A percentile compares a stretch with the other conserved stretches of the same genome.
These are phyloP conservation scores for Podaxis pistillaris DNA, from an alignment of 768 basidiomycete species.

Conservation along the genomic window DNA sequence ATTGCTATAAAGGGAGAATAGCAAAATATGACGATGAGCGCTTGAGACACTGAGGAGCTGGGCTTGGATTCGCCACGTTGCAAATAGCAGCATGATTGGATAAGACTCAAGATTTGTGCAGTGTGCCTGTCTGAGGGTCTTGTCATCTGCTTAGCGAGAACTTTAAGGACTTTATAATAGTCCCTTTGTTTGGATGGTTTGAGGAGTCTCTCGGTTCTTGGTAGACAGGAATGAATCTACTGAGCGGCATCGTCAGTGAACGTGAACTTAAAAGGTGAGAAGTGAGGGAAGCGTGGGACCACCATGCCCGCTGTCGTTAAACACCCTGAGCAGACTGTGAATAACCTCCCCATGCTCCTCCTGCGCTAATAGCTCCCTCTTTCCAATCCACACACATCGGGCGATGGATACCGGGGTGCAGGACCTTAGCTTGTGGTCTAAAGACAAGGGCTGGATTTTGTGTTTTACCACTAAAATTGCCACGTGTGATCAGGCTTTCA, in stretches of 20 bases:
- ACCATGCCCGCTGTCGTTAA: conserved; percentile 73
- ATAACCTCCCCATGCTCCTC: conserved; percentile 91
- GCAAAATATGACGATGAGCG: background rate
- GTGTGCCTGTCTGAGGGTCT: conserved; percentile 93
- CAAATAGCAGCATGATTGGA: too few species aligned
- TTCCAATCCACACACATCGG: conserved; percentile 43
- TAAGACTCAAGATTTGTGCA: conserved; percentile 22
- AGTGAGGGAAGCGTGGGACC: conserved; percentile 51
- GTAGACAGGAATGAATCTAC: conserved; percentile 69
- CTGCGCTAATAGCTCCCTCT: conserved; percentile 62
- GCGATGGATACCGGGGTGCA: too few species aligned
- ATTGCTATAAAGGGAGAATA: too few species aligned
- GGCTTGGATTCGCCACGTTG: too few species aligned
- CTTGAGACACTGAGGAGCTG: too few species aligned
- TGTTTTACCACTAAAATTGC: too few species aligned
- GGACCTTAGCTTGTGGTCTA: too few species aligned
- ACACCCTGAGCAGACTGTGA: conserved; percentile 73
- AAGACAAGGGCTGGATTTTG: too few species aligned
- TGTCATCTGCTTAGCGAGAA: conserved; percentile 83
- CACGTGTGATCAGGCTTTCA: too few species aligned
- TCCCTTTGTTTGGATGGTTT: conserved; percentile 93
- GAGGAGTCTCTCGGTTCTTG: conserved; percentile 79
- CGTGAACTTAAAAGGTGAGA: background rate
- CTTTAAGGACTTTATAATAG: conserved; percentile 94
- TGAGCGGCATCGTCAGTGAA: background rate